Conservation (phyloP, 805 yeast genomes). For the Yarrowia sp. region DNA sequence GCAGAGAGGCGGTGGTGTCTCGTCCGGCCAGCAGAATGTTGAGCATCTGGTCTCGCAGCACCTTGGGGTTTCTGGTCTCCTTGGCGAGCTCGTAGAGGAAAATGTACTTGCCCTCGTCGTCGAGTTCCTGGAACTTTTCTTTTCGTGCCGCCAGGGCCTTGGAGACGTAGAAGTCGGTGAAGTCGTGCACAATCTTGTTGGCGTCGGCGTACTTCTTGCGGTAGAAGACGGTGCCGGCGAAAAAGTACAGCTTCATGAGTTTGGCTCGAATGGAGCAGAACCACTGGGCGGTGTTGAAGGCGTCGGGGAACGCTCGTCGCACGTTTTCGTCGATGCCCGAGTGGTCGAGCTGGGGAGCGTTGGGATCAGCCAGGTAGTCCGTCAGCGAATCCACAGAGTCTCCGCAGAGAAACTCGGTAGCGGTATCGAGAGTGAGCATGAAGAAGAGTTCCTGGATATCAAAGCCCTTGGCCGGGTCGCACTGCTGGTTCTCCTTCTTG, state of each 20-base stretch:
- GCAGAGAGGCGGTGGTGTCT: constrained; percentile 61
- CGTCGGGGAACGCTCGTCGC: constrained; percentile 41
- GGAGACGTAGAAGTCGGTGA: constrained; percentile 54
- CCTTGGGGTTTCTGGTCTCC: constrained; percentile 57
- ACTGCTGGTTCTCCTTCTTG: constrained; percentile 5
- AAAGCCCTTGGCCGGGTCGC: constrained; percentile 39
- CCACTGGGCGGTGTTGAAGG: constrained; percentile 44
- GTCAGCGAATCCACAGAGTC: constrained; percentile 46
- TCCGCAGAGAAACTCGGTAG: constrained; percentile 51
- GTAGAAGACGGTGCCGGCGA: constrained; percentile 40
- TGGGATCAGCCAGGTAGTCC: constrained; percentile 39
- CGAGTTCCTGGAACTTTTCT: constrained; percentile 41
- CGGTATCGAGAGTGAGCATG: constrained; percentile 49
- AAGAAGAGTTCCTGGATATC: constrained; percentile 48
- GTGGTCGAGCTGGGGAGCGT: constrained; percentile 35
- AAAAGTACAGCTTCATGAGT: constrained; percentile 42
- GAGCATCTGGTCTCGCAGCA: constrained; percentile 59
- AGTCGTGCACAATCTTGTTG: constrained; percentile 48
- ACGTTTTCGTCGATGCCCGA: constrained; percentile 40
- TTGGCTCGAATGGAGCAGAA: constrained; percentile 41
- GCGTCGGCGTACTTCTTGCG: constrained; percentile 49
- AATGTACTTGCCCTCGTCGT: constrained; percentile 53
- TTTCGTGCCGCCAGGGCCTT: constrained; percentile 48
- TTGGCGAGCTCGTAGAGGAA: constrained; percentile 59
- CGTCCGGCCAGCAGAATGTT: constrained; percentile 62